A percentile compares a stretch with the other conserved stretches of the same genome.
phyloP scores from a whole-genome alignment of 2,329 filamentous ascomycete species.

The Fusarium praegraminearum region DNA sequence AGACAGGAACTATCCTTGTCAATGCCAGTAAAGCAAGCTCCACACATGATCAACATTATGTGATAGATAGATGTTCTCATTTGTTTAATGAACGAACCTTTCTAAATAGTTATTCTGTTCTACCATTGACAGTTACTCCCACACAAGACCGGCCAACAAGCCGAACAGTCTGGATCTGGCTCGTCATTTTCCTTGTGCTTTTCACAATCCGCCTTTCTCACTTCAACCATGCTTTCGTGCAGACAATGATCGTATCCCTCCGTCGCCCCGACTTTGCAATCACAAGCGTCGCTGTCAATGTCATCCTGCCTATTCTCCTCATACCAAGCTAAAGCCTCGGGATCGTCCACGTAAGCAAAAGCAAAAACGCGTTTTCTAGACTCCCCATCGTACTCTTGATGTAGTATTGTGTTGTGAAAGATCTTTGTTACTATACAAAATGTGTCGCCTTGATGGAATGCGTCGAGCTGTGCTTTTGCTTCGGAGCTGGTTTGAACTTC shows the following conservation, averaged over 20 bases:
- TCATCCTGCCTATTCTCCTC: not conserved
- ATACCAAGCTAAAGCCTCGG: not conserved
- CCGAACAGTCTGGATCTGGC: not conserved
- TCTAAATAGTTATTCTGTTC: not conserved
- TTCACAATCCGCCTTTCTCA: not conserved
- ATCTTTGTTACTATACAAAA: not conserved
- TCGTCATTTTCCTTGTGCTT: not conserved
- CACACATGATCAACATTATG: not conserved
- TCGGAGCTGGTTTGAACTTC: not conserved
- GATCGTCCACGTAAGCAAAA: not conserved
- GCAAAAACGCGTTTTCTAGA: not conserved
- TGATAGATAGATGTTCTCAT: not conserved
- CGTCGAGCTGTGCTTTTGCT: not conserved
- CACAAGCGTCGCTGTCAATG: not conserved
- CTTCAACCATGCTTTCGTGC: not conserved
- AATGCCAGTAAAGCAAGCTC: not conserved
- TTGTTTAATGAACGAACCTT: not conserved
- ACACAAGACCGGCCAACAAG: not conserved
- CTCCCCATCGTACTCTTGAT: not conserved
- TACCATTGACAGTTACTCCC: not conserved
- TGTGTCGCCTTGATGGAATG: slow-evolving; percentile 1
- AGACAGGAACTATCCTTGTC: not conserved
- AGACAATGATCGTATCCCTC: not conserved
- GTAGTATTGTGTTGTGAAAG: not conserved
- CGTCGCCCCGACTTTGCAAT: not conserved